Base-by-base conservation (phyloP, 2,329 filamentous ascomycete species). In the Cryphonectria naterciae region DNA sequence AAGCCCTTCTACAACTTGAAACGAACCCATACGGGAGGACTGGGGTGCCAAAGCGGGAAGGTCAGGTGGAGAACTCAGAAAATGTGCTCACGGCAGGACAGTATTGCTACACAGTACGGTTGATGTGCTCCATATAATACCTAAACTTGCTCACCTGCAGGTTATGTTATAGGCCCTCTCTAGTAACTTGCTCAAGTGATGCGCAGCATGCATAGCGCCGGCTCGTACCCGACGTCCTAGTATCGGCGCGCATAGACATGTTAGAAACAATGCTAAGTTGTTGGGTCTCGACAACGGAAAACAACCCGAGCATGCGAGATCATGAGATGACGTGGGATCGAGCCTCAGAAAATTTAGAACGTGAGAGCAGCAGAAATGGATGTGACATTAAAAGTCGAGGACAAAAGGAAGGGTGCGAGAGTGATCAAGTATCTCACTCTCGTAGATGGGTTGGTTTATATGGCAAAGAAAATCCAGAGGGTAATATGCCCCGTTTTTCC, bases 131-230 rank as follows among this genome's bases (percentile, higher is more conserved):
- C 56, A 35, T 61, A 61, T n/a, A 5, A 7, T 39, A 49, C 10
- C 32, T 8, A 49, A 49, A 65, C 63, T 65, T 65, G 63, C 63
- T 65, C 63, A 65, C 25, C 41, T 39, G 39, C 61, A 64, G 25
- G n/a, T 13, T 41, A 22, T 35, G n/a, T 13, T 41, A 11, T 19
- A 13, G 15, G 10, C 22, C 37, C 25, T 37, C 19, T 22, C 28
- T 62, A 32, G 54, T 5, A 58, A 58, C 54, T 58, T 58, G 25
- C 54, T 58, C 54, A 58, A 35, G 54, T 58, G 54, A 32, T 58
- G 28, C 2, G 25, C 54, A 32, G 17, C 25, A 7, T 58, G n/a
- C n/a, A 11, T 56, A 56, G 25, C 54, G 25, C 15, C 15, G 28
- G 17, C 11, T 19, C 13, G 25, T 8, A 19, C 15, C 10, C 22